Evolutionary conservation across 1,284 basidiomycete species (phyloP), one percentile per base, ranked within the genome.

Genomic region (Tylopilus sp.): DNA sequence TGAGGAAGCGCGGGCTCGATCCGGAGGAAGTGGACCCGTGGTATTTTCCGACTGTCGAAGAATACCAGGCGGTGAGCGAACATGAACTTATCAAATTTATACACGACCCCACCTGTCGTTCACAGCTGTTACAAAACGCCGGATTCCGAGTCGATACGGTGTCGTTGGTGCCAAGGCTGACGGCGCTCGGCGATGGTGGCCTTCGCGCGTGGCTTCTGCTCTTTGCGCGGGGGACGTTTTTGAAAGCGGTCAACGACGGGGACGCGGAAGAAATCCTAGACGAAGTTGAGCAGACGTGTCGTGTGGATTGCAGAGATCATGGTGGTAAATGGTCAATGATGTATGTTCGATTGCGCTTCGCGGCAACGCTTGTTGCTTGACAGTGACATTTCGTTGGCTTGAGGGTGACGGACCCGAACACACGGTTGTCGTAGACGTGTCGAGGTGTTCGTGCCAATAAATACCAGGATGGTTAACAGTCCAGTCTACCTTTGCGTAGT

Each of bases 21-120:
- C 79, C 87, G 5, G 60, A 66, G 3, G 56, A 65, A 7, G 63
- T 80, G 31, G 89, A 93, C 61, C 90, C 90, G 0, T 93, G 89
- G 89, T 91, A 82, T 68, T 92, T 90, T 59, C 90, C 91, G 1
- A 84, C 84, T 0, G 72, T 73, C 4, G 74, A 77, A 34, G 79
- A 86, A 53, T 91, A 92, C 64, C 67, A 64, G 28, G 68, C 71
- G 58, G 84, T 85, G 57, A 53, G 74, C 55, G 4, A 38, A 33
- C 34, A 29, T 33, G 18, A 36, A 30, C 12, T 37, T 16, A 12
- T 18, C 39, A 26, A 35, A 39, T 30, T 48, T 40, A 52, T 43
- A 35, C 29, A 29, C 34, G 6, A 47, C n/a, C 11, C 15, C 16
- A 46, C 23, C 2, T 21, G 28, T 44, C 23, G 16, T 19, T 50